Evolutionary conservation across 768 basidiomycete genomes (phyloP).

Genomic region (Mycena epipterygia): DNA sequence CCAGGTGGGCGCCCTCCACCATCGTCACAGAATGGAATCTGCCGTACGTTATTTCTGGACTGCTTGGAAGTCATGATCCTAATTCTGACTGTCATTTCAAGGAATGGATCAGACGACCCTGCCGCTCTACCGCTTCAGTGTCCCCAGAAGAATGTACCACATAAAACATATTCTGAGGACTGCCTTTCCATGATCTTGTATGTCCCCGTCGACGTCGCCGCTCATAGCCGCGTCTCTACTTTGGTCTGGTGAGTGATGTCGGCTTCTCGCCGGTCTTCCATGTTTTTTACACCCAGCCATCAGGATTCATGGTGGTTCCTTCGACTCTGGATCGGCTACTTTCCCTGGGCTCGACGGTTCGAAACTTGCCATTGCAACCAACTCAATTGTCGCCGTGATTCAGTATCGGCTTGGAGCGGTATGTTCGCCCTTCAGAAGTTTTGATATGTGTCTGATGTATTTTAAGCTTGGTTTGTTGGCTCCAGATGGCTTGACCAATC

Average conservation of each 20-base stretch:
- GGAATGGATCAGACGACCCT: constrained; percentile 64
- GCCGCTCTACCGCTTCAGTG: constrained; percentile 76
- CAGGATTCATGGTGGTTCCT: constrained; percentile 89
- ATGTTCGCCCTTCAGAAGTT: constrained; percentile 43
- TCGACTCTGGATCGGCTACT: constrained; percentile 77
- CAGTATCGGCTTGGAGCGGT: constrained; percentile 90
- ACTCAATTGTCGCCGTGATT: constrained; percentile 83
- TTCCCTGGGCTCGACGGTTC: constrained; percentile 87
- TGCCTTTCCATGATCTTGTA: constrained; percentile 87
- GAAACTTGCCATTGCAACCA: constrained; percentile 74
- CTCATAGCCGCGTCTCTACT: constrained; percentile 57
- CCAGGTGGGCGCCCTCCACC: constrained; percentile 71
- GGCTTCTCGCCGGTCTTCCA: neutral
- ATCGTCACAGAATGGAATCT: constrained; percentile 69
- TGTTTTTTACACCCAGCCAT: neutral
- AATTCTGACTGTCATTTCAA: constrained; percentile 39
- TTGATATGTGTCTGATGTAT: constrained; percentile 10
- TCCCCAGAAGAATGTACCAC: constrained; percentile 69
- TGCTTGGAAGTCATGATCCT: constrained; percentile 21
- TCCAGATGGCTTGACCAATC: constrained; percentile 77
- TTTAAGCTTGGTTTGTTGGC: constrained; percentile 79
- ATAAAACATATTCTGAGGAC: constrained; percentile 75
- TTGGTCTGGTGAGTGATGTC: constrained; percentile 59
- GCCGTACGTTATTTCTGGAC: constrained; percentile 71
- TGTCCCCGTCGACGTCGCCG: constrained; percentile 61